Conservation (phyloP, 2,329 filamentous ascomycete species). For the Fusarium sp. region DNA sequence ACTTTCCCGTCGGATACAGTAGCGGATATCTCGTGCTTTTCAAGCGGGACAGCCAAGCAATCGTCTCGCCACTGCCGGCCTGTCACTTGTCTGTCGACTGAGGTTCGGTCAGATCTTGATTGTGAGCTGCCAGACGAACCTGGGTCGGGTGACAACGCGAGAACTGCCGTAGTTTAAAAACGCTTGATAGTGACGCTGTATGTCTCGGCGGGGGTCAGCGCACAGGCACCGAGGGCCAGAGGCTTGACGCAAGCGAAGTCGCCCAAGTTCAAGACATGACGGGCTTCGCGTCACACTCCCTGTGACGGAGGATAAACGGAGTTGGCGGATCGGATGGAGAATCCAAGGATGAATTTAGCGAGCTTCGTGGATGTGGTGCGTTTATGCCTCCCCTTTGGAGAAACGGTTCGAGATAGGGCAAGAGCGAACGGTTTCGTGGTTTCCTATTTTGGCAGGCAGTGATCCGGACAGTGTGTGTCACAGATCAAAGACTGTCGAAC, state of each 20-base stretch:
- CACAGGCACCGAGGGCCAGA: neutral
- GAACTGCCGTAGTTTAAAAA: neutral
- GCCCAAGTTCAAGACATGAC: neutral
- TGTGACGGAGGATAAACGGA: slow-evolving; percentile 10
- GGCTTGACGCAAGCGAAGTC: slow-evolving; percentile 1
- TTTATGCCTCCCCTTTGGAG: slow-evolving; percentile 24
- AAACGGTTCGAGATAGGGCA: slow-evolving; percentile 28
- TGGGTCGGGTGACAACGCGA: neutral
- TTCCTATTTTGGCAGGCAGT: slow-evolving; percentile 34
- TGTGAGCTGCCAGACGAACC: neutral
- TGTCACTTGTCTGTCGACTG: neutral
- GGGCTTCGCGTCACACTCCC: slow-evolving; percentile 15
- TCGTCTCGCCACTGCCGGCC: slow-evolving; percentile 3
- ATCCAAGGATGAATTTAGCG: slow-evolving; percentile 6
- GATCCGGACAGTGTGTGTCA: neutral
- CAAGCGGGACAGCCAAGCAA: neutral
- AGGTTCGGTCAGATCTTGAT: neutral
- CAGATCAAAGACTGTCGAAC: neutral
- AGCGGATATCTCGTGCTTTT: slow-evolving; percentile 2
- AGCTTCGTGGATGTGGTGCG: slow-evolving; percentile 18
- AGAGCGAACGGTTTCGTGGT: slow-evolving; percentile 34
- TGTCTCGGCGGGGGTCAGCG: slow-evolving; percentile 1
- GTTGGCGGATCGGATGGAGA: slow-evolving; percentile 16
- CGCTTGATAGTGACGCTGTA: neutral
- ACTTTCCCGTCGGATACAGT: slow-evolving; percentile 3